phyloP scores from a whole-genome alignment of 805 yeast genomes.

The Groenewaldozyma tartarivorans region DNA sequence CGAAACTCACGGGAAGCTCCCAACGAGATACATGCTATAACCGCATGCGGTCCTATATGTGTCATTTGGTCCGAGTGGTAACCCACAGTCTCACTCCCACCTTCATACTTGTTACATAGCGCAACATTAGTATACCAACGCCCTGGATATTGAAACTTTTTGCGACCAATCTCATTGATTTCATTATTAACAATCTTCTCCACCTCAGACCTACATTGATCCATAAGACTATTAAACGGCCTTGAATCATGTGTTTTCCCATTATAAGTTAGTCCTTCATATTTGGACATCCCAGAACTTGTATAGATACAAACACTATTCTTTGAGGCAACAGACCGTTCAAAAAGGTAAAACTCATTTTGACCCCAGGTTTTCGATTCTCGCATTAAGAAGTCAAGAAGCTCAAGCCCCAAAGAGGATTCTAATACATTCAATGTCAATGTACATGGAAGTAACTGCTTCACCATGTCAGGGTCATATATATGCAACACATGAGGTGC shows the following conservation, averaged over 20 bases:
- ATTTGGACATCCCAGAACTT: conserved; percentile 16
- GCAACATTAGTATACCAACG: conserved; percentile 48
- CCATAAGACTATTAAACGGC: conserved; percentile 34
- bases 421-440: conserved; percentile 47
- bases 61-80: conserved; percentile 74
- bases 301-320: conserved; percentile 39
- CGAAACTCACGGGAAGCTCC: conserved; percentile 67
- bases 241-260: conserved; percentile 31
- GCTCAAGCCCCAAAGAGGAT: conserved; percentile 34
- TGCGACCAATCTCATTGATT: conserved; percentile 24
- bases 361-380: conserved; percentile 33
- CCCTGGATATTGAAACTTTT: conserved; percentile 32
- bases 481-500: conserved; percentile 31
- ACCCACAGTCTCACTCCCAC: conserved; percentile 44
- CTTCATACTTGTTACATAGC: conserved; percentile 47
- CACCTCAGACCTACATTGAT: conserved; percentile 30
- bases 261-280: conserved; percentile 24
- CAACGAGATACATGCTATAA: conserved; percentile 55
- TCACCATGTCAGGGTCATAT: conserved; percentile 43
- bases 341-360: conserved; percentile 52
- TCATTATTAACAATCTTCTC: conserved; percentile 34
- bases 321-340: conserved; percentile 49
- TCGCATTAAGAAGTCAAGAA: conserved; percentile 35
- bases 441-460: conserved; percentile 40
- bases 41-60: conserved; percentile 61